Percentiles rank a stretch among this genome's conserved stretches.
These are phyloP conservation scores for Neobulgaria alba DNA, from an alignment of 2,329 filamentous ascomycete genomes.

Conservation along the genomic window DNA sequence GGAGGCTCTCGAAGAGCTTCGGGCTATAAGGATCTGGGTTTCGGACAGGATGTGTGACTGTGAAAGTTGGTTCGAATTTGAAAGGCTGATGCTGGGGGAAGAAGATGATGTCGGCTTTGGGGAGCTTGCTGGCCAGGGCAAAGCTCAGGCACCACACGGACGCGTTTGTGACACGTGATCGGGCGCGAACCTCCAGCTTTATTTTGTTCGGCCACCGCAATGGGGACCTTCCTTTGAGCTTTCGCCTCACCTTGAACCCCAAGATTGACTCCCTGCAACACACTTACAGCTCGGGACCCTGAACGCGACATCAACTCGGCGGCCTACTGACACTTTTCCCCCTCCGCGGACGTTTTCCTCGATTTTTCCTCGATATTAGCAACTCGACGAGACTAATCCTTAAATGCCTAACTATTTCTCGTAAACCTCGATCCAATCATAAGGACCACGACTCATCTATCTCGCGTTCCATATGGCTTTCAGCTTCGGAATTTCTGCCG, in stretches of 20 bases:
- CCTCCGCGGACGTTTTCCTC: too few species aligned
- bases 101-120: background rate
- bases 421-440: background rate
- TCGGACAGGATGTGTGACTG: background rate
- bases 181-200: background rate
- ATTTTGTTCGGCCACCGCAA: background rate
- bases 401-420: background rate
- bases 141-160: background rate
- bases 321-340: too few species aligned
- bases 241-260: background rate
- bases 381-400: background rate
- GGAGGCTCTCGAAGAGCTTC: slow-evolving; percentile 15
- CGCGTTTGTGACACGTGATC: background rate
- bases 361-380: too few species aligned
- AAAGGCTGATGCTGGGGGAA: background rate
- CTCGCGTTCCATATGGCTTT: background rate
- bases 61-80: background rate
- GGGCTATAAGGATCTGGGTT: too few species aligned
- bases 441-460: background rate
- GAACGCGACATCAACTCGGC: too few species aligned
- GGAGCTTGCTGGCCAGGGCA: background rate
- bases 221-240: background rate
- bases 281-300: too few species aligned
- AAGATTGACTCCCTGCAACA: background rate
- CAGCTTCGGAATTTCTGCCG: background rate